Evolutionary conservation across 495 filamentous ascomycete genomes (phyloP), one percentile per base, ranked within the genome.

Genomic region (Penicillium cinerascens): DNA sequence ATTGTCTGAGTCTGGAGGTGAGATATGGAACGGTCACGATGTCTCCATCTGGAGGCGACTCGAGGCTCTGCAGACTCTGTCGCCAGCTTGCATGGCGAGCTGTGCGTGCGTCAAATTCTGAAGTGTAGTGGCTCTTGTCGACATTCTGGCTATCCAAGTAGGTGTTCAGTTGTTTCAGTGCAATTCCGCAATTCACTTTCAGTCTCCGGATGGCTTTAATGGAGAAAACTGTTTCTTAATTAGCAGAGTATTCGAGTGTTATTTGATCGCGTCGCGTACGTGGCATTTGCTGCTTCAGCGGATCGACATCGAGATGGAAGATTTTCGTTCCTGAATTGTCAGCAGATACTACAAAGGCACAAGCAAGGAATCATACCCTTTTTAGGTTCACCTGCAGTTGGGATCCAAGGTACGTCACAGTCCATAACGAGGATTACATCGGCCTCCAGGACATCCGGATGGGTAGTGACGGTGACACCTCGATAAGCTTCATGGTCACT

Each of bases 361-460:
- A 36, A 4, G 16, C 6, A 1, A 11, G 7, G 11, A 46, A 76
- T 77, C 13, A 78, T 82, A 27, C 63, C 58, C 11, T 63, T 49
- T 41, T 67, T 75, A 56, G 59, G 82, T 35, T 74, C 66, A 51
- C 77, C 79, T 18, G 68, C 63, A 8, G 81, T 82, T 16, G 81
- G 82, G 49, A 88, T 81, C 81, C 83, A 88, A 8, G 85, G 85
- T 8, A 87, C 82, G 61, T 88, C 91, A 56, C 89, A 92, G 62
- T 96, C 87, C 44, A 92, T 51, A n/a, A 95, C 81, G 1, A 96
- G 54, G 56, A 96, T 95, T 18, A 86, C 82, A 62, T 95, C 91
- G 0, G 91, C 87, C 40, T 63, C 54, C 2, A 57, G 33, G 11
- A 63, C 57, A 13, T 49, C 60, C 1, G 50, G 54, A 25, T 63